Evolutionary conservation across 2,329 filamentous ascomycete genomes (phyloP), one percentile per base, ranked within the genome.

Genomic region (Microdochium nivale): DNA sequence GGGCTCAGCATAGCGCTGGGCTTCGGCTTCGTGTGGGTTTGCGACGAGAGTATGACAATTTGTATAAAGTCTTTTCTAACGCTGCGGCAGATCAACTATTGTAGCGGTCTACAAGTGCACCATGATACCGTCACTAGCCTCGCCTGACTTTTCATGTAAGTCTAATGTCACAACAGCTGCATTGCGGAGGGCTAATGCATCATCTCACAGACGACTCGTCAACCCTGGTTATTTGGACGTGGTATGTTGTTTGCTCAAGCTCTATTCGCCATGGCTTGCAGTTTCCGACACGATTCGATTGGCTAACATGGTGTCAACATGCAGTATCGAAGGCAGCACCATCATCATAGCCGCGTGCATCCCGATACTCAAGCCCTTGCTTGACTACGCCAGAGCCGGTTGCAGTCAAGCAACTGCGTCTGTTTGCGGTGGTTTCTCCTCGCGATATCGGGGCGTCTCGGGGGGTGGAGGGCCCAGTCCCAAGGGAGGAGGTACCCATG

Each of bases 1-100:
- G 70, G 65, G 0, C 54, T 74, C 4, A 63, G 61, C 1, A 53
- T 58, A 32, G 67, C 71, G 0, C 61, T 73, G 7, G 68, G 70
- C 1, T 65, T 72, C 32, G 70, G 70, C 0, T 67, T 64, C 23
- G 62, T 70, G 63, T 71, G 52, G 14, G 67, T 55, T 47, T 30
- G 27, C 27, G 27, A 5, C 5, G 27, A 5, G 27, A 5, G 27
- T 11, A 30, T 30, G 27, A 11, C 27, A 30, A 30, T 30, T 11
- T 5, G 5, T 11, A 30, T 5, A 30, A 11, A 5, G 5, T 11
- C 4, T 10, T 9, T 14, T 3, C 25, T 47, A 24, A 47, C 23
- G 25, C 14, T 24, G 24, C 16, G 10, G 25, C 24, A 47, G 46
- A 21, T 47, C 46, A 3, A 27, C 46, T 3, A 27, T 47, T n/a